Conservation (phyloP, 2,329 filamentous ascomycete species). For the Truncatella angustata region DNA sequence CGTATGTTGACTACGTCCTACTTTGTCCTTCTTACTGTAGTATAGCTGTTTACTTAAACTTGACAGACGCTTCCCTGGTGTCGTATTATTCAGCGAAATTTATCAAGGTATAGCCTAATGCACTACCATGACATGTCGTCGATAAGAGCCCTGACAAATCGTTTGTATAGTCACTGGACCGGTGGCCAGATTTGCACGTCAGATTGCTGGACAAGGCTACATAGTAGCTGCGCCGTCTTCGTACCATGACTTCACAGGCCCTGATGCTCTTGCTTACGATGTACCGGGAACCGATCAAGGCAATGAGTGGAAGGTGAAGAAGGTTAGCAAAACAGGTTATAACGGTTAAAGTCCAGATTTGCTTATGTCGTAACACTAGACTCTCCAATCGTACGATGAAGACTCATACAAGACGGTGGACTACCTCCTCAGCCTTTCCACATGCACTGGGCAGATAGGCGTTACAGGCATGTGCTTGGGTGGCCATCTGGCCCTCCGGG, state of each 20-base stretch:
- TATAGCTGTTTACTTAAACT: constrained; percentile 15
- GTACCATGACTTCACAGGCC: constrained; percentile 90
- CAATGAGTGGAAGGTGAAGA: constrained; percentile 81
- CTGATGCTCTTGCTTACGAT: constrained; percentile 82
- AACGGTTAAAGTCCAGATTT: no score
- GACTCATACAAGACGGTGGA: constrained; percentile 69
- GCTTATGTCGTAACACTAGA: no score
- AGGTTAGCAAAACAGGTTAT: constrained; percentile 48
- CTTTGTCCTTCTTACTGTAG: background rate
- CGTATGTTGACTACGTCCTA: constrained; percentile 43
- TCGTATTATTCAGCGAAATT: constrained; percentile 89
- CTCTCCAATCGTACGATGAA: constrained; percentile 81
- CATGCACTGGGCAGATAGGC: constrained; percentile 79
- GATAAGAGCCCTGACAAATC: no score
- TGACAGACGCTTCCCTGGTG: constrained; percentile 73
- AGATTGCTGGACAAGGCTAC: constrained; percentile 90
- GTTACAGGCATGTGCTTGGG: constrained; percentile 90
- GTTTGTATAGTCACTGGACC: constrained; percentile 81
- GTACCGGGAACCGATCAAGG: constrained; percentile 83
- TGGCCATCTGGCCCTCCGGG: constrained; percentile 73
- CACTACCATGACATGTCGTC: no score
- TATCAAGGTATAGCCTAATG: constrained; percentile 85
- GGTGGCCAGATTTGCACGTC: constrained; percentile 82
- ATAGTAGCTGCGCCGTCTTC: constrained; percentile 88
- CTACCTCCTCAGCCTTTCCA: constrained; percentile 66